These are phyloP conservation scores for Pseudomassariella vexata DNA, from an alignment of 2,329 filamentous ascomycete genomes.

Conservation along the genomic window DNA sequence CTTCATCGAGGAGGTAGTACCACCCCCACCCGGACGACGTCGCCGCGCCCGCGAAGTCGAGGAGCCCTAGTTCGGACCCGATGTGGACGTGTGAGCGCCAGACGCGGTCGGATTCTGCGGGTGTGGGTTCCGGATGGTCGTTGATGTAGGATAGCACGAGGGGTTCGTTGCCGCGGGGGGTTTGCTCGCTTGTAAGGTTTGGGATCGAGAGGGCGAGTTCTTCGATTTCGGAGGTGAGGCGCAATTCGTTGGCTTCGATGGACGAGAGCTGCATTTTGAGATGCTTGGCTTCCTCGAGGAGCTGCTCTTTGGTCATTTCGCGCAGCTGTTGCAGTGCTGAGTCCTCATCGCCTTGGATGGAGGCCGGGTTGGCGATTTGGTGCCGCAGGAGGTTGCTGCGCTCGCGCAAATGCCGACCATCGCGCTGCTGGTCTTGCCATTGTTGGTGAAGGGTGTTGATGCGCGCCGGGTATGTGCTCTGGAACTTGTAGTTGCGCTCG, in stretches of 20 bases:
- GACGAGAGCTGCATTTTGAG: constrained; percentile 57
- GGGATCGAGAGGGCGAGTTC: constrained; percentile 72
- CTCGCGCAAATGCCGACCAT: constrained; percentile 57
- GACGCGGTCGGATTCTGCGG: constrained; percentile 31
- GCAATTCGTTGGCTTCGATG: constrained; percentile 58
- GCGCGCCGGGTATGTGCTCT: constrained; percentile 46
- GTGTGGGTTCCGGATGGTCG: constrained; percentile 45
- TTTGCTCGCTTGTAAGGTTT: constrained; percentile 74
- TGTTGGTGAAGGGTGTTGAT: constrained; percentile 51
- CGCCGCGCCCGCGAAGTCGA: constrained; percentile 80
- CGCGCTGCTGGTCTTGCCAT: constrained; percentile 55
- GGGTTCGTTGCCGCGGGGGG: constrained; percentile 64
- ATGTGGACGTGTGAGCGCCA: constrained; percentile 81
- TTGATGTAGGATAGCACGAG: constrained; percentile 74
- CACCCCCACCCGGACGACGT: constrained; percentile 92
- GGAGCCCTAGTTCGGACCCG: constrained; percentile 75
- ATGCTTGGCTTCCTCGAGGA: constrained; percentile 57
- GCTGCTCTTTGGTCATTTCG: constrained; percentile 36
- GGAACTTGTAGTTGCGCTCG: constrained; percentile 71
- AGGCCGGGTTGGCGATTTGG: constrained; percentile 46
- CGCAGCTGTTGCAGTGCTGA: constrained; percentile 20
- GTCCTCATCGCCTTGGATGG: constrained; percentile 36
- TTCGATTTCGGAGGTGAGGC: constrained; percentile 60
- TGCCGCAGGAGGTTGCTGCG: constrained; percentile 59
- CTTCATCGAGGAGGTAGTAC: constrained; percentile 94